phyloP scores from a whole-genome alignment of 192 early-diverging fungal species.

The Backusella australiensis region DNA sequence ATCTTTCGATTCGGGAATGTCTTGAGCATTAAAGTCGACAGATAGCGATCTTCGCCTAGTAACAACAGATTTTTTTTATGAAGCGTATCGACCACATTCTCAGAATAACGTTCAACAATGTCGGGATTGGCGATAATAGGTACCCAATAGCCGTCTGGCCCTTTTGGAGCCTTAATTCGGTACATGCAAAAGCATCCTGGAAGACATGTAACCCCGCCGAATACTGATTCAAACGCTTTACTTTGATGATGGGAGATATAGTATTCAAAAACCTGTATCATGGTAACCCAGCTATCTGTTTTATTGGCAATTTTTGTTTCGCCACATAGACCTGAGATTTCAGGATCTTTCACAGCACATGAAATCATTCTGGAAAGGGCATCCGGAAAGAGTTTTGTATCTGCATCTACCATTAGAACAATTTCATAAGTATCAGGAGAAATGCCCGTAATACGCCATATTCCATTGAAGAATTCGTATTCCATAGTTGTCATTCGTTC shows the following conservation, averaged over 20 bases:
- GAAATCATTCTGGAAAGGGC: constrained; percentile 69
- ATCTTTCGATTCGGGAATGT: constrained; percentile 73
- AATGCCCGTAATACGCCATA: constrained; percentile 70
- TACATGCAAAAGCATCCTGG: constrained; percentile 90
- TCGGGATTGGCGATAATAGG: constrained; percentile 82
- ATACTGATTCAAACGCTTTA: constrained; percentile 84
- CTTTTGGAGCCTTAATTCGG: constrained; percentile 81
- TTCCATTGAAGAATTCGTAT: constrained; percentile 75
- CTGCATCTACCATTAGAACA: constrained; percentile 81
- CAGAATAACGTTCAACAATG: constrained; percentile 81
- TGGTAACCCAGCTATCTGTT: constrained; percentile 70
- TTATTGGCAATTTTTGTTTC: constrained; percentile 85
- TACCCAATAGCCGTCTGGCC: constrained; percentile 70
- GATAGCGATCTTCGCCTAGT: constrained; percentile 74
- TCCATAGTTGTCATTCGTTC: constrained; percentile 84
- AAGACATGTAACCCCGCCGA: constrained; percentile 81
- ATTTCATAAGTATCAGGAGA: constrained; percentile 75
- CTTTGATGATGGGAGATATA: constrained; percentile 80
- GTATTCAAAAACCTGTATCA: constrained; percentile 88
- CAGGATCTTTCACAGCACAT: constrained; percentile 67
- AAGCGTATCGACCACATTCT: constrained; percentile 79
- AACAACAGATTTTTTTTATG: constrained; percentile 76
- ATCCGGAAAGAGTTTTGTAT: constrained; percentile 76
- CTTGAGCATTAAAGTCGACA: constrained; percentile 72
- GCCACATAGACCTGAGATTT: constrained; percentile 73